Conservation (phyloP, 257 asterid species). For the Gynochthodes officinalis region DNA sequence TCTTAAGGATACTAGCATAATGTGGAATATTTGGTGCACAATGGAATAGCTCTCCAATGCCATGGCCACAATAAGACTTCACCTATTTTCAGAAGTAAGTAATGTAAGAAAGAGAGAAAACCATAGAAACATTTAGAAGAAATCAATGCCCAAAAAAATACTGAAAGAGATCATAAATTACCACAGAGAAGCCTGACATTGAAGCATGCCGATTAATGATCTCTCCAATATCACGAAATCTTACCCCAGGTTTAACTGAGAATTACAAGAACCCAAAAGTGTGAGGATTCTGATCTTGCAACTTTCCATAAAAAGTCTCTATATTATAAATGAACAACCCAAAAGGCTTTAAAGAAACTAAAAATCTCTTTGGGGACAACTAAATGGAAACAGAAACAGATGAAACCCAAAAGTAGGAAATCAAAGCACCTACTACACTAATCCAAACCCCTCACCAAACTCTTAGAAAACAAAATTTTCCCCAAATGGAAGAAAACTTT, state of each 20-base stretch:
- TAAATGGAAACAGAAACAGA: background rate
- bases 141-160: background rate
- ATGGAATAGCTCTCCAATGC: slow-evolving; percentile 95
- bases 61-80: slow-evolving; percentile 92
- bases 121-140: background rate
- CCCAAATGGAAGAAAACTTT: background rate
- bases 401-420: background rate
- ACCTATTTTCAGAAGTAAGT: slow-evolving; percentile 41
- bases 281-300: too few relatives aligned
- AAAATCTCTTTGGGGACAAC: background rate
- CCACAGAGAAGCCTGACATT: slow-evolving; percentile 95
- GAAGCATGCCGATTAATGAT: slow-evolving; percentile 82
- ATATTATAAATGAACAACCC: too few relatives aligned
- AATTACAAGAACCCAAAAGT: too few relatives aligned
- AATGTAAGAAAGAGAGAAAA: background rate
- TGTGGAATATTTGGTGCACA: slow-evolving; percentile 98
- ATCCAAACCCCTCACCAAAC: background rate
- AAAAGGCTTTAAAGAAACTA: background rate
- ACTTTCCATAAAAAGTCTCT: too few relatives aligned
- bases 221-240: slow-evolving; percentile 94
- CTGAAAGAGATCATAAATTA: slow-evolving; percentile 17
- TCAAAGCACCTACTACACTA: background rate
- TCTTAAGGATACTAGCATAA: slow-evolving; percentile 87
- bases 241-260: slow-evolving; percentile 91
- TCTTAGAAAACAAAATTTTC: background rate